Percentiles rank a stretch among this genome's conserved stretches.
phyloP scores from a whole-genome alignment of 768 basidiomycete genomes.

The Mycena rosella region DNA sequence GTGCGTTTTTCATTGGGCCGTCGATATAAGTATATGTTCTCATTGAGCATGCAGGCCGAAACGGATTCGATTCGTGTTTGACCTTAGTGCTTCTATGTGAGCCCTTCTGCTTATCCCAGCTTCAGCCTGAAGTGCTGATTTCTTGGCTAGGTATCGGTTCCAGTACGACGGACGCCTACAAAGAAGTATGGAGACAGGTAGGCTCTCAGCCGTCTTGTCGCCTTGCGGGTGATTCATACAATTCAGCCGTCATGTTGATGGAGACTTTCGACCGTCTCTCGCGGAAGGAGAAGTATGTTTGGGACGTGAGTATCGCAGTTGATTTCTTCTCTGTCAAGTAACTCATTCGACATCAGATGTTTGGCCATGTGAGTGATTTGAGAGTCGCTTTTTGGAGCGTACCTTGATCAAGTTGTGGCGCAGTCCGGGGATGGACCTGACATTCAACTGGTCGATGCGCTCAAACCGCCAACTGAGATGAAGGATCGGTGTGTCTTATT shows the following conservation, averaged over 20 bases:
- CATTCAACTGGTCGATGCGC: conserved; percentile 63
- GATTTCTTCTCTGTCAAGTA: not conserved
- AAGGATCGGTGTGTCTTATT: conserved; percentile 53
- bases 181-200: conserved; percentile 75
- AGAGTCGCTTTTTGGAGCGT: not conserved
- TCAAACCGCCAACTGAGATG: conserved; percentile 64
- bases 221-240: not conserved
- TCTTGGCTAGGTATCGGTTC: conserved; percentile 69
- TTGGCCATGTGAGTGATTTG: conserved; percentile 67
- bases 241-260: conserved; percentile 78
- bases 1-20: conserved; percentile 47
- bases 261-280: conserved; percentile 75
- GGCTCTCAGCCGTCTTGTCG: conserved; percentile 1
- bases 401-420: not conserved
- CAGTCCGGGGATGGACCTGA: conserved; percentile 76
- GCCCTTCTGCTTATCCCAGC: conserved; percentile 20
- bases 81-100: conserved; percentile 77
- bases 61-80: conserved; percentile 76
- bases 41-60: conserved; percentile 61
- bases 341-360: conserved; percentile 57
- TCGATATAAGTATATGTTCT: not conserved
- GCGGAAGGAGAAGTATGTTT: conserved; percentile 78
- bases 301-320: conserved; percentile 67
- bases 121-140: not conserved
- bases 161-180: conserved; percentile 77